Base-by-base conservation (phyloP, 1,284 basidiomycete species). In the Apiotrichum akiyoshidainum region DNA sequence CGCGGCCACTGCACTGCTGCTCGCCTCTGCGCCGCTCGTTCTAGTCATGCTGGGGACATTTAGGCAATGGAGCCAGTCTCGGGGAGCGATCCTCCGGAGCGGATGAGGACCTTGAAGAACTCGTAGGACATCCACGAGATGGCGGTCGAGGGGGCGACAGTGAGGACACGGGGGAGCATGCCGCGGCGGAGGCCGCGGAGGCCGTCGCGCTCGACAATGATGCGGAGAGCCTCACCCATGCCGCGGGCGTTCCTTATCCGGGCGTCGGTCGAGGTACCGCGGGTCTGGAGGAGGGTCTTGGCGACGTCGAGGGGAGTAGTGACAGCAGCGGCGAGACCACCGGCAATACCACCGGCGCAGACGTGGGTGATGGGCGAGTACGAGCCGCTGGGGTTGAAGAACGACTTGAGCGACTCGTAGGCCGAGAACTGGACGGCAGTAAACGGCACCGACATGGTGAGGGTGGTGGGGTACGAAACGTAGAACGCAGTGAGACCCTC, bases 261-360 rank as follows among this genome's bases (percentile, higher is more conserved):
- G 11, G 83, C 73, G 70, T 98, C 94, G 5, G 81, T 78, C 37
- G 89, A 88, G 31, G 86, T 86, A 26, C 96, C 96, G 58, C 93
- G 83, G 33, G 96, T 99, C 78, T 99, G 96, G 39, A 99, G 80
- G 2, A 78, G 66, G 21, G 77, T 78, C 77, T 99, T 99, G 65
- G 93, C 92, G n/a, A 99, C 96, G 76, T 99, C 96, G 54, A 99
- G 81, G 5, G 96, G 96, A 14, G 92, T 99, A 26, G 96, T 99
- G 21, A 97, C 86, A 14, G 91, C 95, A 1, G 92, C 96, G 6
- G 94, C 96, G 13, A 98, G 86, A 26, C 86, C 96, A 50, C 96
- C 96, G 0, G 96, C 90, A 34, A 95, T 80, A 42, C 90, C 96
- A 52, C 96, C 96, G 0, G 93, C 88, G 40, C 88, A 81, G 60